phyloP scores from a whole-genome alignment of 2,329 filamentous ascomycete genomes.

The Ophiostoma quercus region DNA sequence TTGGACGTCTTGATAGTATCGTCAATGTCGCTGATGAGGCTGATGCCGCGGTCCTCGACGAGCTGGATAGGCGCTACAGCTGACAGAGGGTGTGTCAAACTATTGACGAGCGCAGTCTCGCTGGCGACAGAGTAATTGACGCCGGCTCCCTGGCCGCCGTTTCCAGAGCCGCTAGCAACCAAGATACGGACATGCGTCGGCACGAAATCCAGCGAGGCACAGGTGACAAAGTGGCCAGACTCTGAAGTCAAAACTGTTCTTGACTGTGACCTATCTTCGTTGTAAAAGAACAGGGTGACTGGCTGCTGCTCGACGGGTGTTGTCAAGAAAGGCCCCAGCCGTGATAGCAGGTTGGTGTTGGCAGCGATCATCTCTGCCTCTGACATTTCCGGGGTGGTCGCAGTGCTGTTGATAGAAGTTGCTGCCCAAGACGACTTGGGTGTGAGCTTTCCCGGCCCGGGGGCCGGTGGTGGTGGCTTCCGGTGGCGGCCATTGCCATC shows the following conservation, averaged over 20 bases:
- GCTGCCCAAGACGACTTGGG: conserved; percentile 33
- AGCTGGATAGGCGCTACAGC: conserved; percentile 72
- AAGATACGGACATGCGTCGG: conserved; percentile 85
- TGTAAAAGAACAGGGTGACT: conserved; percentile 93
- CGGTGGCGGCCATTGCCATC: conserved; percentile 29
- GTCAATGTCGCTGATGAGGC: conserved; percentile 94
- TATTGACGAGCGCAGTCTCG: conserved; percentile 20
- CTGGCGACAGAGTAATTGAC: neutral
- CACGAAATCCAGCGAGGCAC: conserved; percentile 79
- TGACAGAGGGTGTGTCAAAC: conserved; percentile 62
- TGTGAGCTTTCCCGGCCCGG: conserved; percentile 17
- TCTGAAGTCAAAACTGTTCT: conserved; percentile 81
- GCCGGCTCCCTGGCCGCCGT: conserved; percentile 1
- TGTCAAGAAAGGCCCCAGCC: conserved; percentile 84
- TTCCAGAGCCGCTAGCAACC: conserved; percentile 48
- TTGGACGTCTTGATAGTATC: conserved; percentile 96
- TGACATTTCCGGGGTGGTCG: conserved; percentile 20
- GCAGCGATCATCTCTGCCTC: neutral
- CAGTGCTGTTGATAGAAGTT: neutral
- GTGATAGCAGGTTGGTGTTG: conserved; percentile 66
- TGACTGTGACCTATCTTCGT: conserved; percentile 74
- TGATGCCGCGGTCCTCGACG: conserved; percentile 74
- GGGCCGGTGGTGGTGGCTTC: conserved; percentile 9
- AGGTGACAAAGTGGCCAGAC: conserved; percentile 77
- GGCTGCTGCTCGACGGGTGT: conserved; percentile 71